phyloP scores from a whole-genome alignment of 805 yeast species.

The Myxozyma vanderwaltii region DNA sequence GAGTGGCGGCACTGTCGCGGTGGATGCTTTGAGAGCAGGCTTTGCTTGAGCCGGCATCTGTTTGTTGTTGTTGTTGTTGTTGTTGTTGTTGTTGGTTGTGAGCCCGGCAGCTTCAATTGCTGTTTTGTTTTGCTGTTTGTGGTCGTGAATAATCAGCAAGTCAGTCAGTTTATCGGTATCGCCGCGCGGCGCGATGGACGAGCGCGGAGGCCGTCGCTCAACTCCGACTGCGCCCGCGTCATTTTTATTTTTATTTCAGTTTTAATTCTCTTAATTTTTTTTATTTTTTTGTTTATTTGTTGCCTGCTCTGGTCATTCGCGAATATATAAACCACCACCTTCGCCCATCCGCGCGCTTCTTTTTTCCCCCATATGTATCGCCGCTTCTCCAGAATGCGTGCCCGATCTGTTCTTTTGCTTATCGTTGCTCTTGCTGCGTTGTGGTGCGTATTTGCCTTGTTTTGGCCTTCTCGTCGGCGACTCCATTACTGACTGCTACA shows the following conservation, averaged over 20 bases:
- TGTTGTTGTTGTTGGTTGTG: too few relatives aligned
- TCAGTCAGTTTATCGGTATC: too few relatives aligned
- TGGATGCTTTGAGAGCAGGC: slow-evolving; percentile 12
- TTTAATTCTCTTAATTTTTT: not conserved
- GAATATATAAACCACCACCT: too few relatives aligned
- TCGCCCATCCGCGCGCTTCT: too few relatives aligned
- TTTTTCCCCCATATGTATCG: not conserved
- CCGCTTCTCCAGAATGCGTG: slow-evolving; percentile 11
- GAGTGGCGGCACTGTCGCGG: slow-evolving; percentile 13
- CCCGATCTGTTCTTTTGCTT: slow-evolving; percentile 1
- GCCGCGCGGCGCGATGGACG: slow-evolving; percentile 13
- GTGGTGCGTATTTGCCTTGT: slow-evolving; percentile 15
- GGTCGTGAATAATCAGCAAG: too few relatives aligned
- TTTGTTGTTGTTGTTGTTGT: too few relatives aligned
- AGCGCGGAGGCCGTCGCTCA: not conserved
- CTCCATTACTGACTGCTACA: not conserved
- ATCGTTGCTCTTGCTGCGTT: not conserved
- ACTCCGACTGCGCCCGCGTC: slow-evolving; percentile 8
- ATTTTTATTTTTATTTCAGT: not conserved
- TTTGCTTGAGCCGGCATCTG: not conserved
- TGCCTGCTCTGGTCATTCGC: too few relatives aligned
- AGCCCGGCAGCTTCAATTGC: too few relatives aligned
- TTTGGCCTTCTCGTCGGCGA: too few relatives aligned
- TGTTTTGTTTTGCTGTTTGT: too few relatives aligned
- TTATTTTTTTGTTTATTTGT: not conserved